Evolutionary conservation across 176 grass and related monocot species (phyloP).

Genomic region (Ensete glaucum): DNA sequence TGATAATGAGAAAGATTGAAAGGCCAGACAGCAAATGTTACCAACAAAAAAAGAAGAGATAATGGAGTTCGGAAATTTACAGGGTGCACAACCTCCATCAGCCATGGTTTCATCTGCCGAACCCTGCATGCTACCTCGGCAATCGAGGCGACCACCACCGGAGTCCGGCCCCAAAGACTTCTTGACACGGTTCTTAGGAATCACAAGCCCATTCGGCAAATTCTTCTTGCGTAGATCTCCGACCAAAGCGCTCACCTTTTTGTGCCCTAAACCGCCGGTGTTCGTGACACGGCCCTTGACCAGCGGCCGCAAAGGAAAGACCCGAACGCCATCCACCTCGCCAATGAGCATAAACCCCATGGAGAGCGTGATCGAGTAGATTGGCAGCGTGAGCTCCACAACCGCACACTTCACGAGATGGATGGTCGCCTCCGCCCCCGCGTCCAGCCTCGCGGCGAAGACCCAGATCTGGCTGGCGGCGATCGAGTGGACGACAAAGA

Average conservation of each 20-base stretch:
- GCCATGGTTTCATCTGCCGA: background rate
- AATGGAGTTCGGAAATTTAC: background rate
- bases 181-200: conserved; percentile 16
- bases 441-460: conserved; percentile 27
- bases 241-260: conserved; percentile 11
- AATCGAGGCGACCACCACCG: background rate
- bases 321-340: conserved; percentile 64
- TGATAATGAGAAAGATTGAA: background rate
- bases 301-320: conserved; percentile 49
- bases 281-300: conserved; percentile 48
- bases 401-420: conserved; percentile 80
- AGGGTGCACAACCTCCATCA: background rate
- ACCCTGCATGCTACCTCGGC: background rate
- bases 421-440: conserved; percentile 29
- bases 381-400: conserved; percentile 51
- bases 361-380: conserved; percentile 54
- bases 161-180: background rate
- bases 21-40: background rate
- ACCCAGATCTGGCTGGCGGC: conserved; percentile 83
- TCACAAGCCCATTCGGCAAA: conserved; percentile 41
- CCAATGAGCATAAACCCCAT: conserved; percentile 66
- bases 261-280: conserved; percentile 4
- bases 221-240: conserved; percentile 37
- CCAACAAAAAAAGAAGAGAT: background rate
- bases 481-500: conserved; percentile 54